Evolutionary conservation across 2,329 filamentous ascomycete species (phyloP), one percentile per base, ranked within the genome.

Genomic region (Alternaria gansuensis): DNA sequence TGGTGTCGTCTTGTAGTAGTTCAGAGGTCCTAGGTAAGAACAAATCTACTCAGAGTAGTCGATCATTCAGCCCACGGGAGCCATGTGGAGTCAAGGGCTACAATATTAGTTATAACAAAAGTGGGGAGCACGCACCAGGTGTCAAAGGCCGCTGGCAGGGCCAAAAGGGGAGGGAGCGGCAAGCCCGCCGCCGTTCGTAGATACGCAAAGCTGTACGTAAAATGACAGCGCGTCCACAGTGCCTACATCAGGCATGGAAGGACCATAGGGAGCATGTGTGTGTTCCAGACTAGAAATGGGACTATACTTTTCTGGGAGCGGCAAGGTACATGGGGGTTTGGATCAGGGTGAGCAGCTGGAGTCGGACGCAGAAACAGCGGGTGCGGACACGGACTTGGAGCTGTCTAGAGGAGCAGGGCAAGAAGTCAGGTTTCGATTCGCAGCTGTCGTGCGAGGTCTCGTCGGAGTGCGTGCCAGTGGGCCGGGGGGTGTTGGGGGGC

Each of bases 111-210:
- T 70, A 67, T 65, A 67, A 59, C 59, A 55, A 66, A 66, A 62
- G 56, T 64, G 57, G 57, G 53, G 63, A 69, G 74, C 74, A 77
- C 75, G 72, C 64, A 75, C 73, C 73, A 75, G 39, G 69, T 66
- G 71, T 71, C 63, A 66, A 64, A 69, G 49, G 57, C 63, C 62
- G 66, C 62, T 53, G 63, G 55, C 34, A 57, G 60, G 52, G 17
- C 62, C 64, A 63, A 71, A 68, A 63, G 52, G 63, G 61, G 63
- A 70, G 69, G 63, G 64, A 63, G 64, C 63, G 67, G 59, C 66
- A 68, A 63, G 66, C 61, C 57, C 54, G 56, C 57, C 60, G 54
- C 55, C 69, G 60, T 57, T 60, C 57, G 67, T 66, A 52, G 56
- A 63, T 65, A 66, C 60, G 63, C 61, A 66, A 72, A 67, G 69